phyloP scores from a whole-genome alignment of 768 basidiomycete species.

The Rhizopogon salebrosus region DNA sequence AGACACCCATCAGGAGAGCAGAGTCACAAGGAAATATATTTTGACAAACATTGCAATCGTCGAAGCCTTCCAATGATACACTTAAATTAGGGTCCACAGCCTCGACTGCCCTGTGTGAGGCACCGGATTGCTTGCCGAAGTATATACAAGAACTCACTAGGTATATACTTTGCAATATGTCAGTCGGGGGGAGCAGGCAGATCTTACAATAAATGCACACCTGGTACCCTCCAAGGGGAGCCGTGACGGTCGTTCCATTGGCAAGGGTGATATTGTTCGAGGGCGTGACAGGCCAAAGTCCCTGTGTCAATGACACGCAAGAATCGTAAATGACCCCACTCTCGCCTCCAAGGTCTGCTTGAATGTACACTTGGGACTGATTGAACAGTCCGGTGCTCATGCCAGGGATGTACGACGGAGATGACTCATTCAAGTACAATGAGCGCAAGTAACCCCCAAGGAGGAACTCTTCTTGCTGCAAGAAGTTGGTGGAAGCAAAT shows the following conservation, averaged over 20 bases:
- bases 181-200: slow-evolving; percentile 4
- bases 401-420: slow-evolving; percentile 46
- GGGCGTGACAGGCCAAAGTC: slow-evolving; percentile 51
- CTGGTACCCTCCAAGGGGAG: slow-evolving; percentile 66
- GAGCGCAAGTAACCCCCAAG: slow-evolving; percentile 49
- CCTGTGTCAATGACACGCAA: slow-evolving; percentile 63
- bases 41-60: slow-evolving; percentile 48
- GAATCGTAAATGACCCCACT: slow-evolving; percentile 63
- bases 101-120: slow-evolving; percentile 39
- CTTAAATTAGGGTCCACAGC: slow-evolving; percentile 59
- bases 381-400: slow-evolving; percentile 29
- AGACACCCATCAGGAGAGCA: neutral
- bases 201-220: slow-evolving; percentile 12
- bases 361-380: slow-evolving; percentile 38
- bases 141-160: slow-evolving; percentile 27
- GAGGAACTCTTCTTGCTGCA: slow-evolving; percentile 51
- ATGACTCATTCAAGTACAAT: slow-evolving; percentile 49
- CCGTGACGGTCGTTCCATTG: slow-evolving; percentile 53
- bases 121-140: neutral
- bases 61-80: slow-evolving; percentile 62
- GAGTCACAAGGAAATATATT: neutral
- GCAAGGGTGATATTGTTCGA: slow-evolving; percentile 53
- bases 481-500: neutral
- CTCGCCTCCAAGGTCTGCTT: slow-evolving; percentile 69
- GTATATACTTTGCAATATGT: slow-evolving; percentile 33